Conservation (phyloP, 176 grass and related monocot genomes). For the Alloteropsis semialata region DNA sequence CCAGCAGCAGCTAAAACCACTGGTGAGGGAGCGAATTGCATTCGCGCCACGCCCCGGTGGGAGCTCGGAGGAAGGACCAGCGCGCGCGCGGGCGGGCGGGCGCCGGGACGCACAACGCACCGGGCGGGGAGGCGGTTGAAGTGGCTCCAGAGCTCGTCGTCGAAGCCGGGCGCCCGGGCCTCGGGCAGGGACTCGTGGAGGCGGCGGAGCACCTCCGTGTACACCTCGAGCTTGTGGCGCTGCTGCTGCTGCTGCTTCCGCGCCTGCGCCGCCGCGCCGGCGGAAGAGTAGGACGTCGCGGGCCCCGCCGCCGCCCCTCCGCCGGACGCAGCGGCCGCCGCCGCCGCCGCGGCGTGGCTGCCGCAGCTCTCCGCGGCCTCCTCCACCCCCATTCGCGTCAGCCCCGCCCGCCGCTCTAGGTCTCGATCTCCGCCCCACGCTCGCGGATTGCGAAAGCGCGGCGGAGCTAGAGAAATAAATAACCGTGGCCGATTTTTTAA, state of each 20-base stretch:
- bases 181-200: conserved; percentile 46
- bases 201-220: conserved; percentile 54
- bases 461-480: not conserved
- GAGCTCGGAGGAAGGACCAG: not conserved
- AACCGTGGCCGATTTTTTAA: conserved; percentile 26
- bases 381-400: conserved; percentile 55
- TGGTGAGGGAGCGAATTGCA: not conserved
- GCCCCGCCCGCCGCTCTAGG: conserved; percentile 1
- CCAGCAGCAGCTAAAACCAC: not conserved
- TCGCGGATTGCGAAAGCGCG: conserved; percentile 21
- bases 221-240: conserved; percentile 62
- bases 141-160: conserved; percentile 69
- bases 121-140: conserved; percentile 79
- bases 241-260: conserved; percentile 64
- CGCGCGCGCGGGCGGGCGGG: not conserved
- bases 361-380: conserved; percentile 68
- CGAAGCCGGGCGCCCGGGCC: conserved; percentile 40
- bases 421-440: conserved; percentile 8
- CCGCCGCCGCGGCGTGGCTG: conserved; percentile 38
- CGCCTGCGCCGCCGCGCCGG: conserved; percentile 20
- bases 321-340: not conserved
- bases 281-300: conserved; percentile 13
- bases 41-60: not conserved
- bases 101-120: conserved; percentile 29
- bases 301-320: not conserved